Percentiles rank a stretch among this genome's conserved stretches.
These are phyloP conservation scores for Colletotrichum sp. DNA, from an alignment of 2,329 filamentous ascomycete genomes.

Conservation along the genomic window DNA sequence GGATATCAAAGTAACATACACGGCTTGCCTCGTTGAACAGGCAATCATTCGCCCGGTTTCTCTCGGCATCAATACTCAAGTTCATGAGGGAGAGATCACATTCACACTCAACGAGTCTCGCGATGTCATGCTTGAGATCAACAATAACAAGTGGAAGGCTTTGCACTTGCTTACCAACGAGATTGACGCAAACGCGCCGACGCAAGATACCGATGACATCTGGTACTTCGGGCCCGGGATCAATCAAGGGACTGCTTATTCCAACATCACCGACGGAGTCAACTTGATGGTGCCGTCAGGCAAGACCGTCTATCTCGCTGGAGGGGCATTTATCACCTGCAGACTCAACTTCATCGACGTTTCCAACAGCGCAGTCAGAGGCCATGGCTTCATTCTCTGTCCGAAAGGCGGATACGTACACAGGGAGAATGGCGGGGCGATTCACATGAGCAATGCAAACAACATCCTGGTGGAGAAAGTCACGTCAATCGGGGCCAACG, in stretches of 20 bases:
- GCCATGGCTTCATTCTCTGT: conserved; percentile 20
- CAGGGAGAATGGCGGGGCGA: neutral
- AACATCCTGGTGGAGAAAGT: conserved; percentile 24
- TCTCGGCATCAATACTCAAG: neutral
- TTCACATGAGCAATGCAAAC: conserved; percentile 14
- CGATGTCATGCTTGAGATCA: conserved; percentile 27
- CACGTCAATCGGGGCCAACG: conserved; percentile 22
- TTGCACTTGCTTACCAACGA: conserved; percentile 29
- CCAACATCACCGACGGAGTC: conserved; percentile 19
- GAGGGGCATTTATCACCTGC: conserved; percentile 22
- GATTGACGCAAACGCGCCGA: conserved; percentile 22
- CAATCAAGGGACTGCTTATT: conserved; percentile 23
- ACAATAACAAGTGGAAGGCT: conserved; percentile 29
- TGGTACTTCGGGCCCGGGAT: conserved; percentile 31
- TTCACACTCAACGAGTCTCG: neutral
- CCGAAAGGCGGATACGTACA: conserved; percentile 25
- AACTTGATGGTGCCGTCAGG: conserved; percentile 18
- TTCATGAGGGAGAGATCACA: neutral
- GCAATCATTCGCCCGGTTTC: neutral
- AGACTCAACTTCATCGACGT: conserved; percentile 23
- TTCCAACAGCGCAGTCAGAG: neutral
- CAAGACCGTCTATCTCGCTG: conserved; percentile 22
- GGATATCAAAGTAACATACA: neutral
- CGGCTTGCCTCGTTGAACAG: neutral
- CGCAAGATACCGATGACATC: conserved; percentile 17